phyloP scores from a whole-genome alignment of 805 yeast species.

The Tetrapisispora phaffii region DNA sequence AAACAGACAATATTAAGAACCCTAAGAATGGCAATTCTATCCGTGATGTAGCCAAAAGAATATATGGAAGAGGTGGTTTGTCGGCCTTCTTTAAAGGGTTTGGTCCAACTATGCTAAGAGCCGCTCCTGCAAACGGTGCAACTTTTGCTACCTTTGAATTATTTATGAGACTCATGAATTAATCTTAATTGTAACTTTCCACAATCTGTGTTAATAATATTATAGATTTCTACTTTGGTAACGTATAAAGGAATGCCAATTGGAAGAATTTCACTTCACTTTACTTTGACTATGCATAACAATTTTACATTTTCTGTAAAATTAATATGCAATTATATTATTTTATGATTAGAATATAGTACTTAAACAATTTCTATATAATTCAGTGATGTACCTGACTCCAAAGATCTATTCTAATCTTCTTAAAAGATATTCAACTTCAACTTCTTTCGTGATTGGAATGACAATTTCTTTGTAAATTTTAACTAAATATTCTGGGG shows the following conservation, averaged over 20 bases:
- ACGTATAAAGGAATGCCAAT: too few relatives aligned
- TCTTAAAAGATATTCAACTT: slow-evolving; percentile 79
- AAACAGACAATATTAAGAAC: slow-evolving; percentile 52
- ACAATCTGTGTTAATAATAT: neutral
- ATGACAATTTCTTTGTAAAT: slow-evolving; percentile 83
- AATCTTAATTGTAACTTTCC: neutral
- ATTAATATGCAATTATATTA: neutral
- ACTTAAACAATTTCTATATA: neutral
- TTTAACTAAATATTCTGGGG: slow-evolving; percentile 71
- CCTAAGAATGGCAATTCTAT: slow-evolving; percentile 51
- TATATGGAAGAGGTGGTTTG: slow-evolving; percentile 51
- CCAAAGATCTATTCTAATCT: slow-evolving; percentile 43
- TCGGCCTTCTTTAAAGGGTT: slow-evolving; percentile 85
- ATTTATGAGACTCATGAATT: slow-evolving; percentile 63
- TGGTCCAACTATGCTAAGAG: slow-evolving; percentile 84
- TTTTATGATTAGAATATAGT: neutral
- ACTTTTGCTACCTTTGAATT: slow-evolving; percentile 91
- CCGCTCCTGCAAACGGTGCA: slow-evolving; percentile 97
- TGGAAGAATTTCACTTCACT: neutral
- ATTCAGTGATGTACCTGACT: neutral
- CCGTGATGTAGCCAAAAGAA: slow-evolving; percentile 42
- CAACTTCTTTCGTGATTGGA: slow-evolving; percentile 91
- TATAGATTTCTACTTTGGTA: neutral
- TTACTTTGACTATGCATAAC: neutral
- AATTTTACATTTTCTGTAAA: neutral